Conservation (phyloP, 208 protist genomes). For the Kentomonas sorsogonicus region DNA sequence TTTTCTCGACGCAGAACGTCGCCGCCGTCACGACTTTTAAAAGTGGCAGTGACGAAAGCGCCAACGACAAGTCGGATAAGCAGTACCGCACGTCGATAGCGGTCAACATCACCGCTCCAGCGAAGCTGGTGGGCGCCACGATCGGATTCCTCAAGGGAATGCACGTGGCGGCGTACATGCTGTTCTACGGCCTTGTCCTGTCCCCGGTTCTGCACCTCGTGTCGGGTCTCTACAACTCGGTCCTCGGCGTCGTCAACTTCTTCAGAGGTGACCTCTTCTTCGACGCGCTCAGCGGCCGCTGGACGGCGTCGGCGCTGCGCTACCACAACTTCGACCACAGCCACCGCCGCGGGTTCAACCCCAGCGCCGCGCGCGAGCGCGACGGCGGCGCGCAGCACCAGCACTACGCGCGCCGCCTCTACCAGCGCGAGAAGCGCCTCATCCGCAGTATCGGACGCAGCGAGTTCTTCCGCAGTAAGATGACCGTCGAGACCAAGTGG, state of each 20-base stretch:
- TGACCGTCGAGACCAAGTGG: conserved; percentile 58
- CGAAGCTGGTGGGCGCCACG: conserved; percentile 6
- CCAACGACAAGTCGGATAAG: neutral
- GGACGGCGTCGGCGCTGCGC: conserved; percentile 49
- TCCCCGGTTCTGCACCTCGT: conserved; percentile 68
- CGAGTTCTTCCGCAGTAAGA: conserved; percentile 68
- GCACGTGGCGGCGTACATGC: conserved; percentile 26
- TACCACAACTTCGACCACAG: conserved; percentile 27
- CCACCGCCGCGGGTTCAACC: no score
- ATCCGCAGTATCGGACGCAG: conserved; percentile 67
- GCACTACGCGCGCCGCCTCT: conserved; percentile 39
- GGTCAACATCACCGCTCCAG: neutral
- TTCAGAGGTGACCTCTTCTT: conserved; percentile 60
- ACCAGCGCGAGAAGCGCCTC: conserved; percentile 60
- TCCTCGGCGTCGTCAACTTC: conserved; percentile 60
- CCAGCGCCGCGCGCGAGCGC: no score
- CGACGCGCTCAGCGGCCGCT: conserved; percentile 65
- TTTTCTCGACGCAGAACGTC: no score
- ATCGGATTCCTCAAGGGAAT: conserved; percentile 17
- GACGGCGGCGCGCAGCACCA: no score
- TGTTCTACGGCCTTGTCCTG: conserved; percentile 57
- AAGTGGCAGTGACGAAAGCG: no score
- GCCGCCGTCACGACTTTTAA: no score
- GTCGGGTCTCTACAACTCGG: conserved; percentile 50
- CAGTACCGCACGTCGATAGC: no score